Base-by-base conservation (phyloP, 331 rosid species). In the Dryas integrifolia region DNA sequence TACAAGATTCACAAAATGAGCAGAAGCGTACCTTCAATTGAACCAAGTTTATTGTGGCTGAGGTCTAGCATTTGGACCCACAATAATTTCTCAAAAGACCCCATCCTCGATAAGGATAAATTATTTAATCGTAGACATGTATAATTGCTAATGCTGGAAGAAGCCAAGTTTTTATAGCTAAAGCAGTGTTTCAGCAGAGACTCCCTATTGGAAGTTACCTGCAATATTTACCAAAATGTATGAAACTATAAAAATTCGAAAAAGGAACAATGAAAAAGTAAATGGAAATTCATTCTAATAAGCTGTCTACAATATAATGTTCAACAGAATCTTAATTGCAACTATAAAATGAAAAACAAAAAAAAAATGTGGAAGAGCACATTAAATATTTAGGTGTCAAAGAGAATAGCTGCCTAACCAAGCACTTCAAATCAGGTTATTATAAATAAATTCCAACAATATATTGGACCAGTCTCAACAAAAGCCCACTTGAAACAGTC, bases 61-160 rank as follows among this genome's bases (percentile, higher is more conserved):
- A 91, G 96, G 80, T 95, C 97, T 52, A 95, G 89, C 86, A 89
- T 80, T 84, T 82, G 96, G 68, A 95, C 92, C 98, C 97, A 91
- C 74, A 88, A 70, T 60, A 89, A 81, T 78, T 77, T 86, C 76
- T 87, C 83, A 67, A 83, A 6, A 41, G 89, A 88, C 2, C 97
- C 96, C 50, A 94, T 69, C 82, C 95, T 84, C 7, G 92, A 86
- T 69, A 91, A 65, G 14, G 96, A 94, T 80, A 94, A 68, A 73
- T 85, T 86, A 80, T 81, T 90, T 70, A 94, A 69, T 58, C 86
- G 86, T 62, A 91, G 74, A 76, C 88, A 89, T 55, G 83, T 71
- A 82, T 65, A 64, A 64, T 75, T 80, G 58, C 75, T 79, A 15
- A 49, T 44, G 58, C 74, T 46, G 46, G 87, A 83, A 52, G 74